Evolutionary conservation across 352 stramenopile genomes (phyloP).

Genomic region (Globisporangium paroecandrum): DNA sequence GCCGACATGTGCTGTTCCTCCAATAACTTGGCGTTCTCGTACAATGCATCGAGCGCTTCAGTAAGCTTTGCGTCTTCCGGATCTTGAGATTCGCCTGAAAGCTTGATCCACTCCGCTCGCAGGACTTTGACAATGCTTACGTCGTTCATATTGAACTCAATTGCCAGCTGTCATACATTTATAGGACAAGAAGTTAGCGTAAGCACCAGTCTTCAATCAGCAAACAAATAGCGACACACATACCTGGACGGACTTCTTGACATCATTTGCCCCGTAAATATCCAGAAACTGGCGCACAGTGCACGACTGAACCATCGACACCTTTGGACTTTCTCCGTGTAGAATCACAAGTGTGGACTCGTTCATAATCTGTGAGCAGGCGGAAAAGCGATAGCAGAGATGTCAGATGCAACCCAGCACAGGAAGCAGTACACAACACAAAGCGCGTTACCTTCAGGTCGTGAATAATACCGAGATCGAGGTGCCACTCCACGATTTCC

Average conservation of each 20-base stretch:
- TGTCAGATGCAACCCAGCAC: background rate
- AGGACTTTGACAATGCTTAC: conserved; percentile 44
- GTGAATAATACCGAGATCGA: conserved; percentile 82
- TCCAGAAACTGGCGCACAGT: conserved; percentile 70
- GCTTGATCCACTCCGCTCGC: conserved; percentile 47
- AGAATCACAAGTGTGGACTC: conserved; percentile 65
- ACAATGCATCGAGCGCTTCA: conserved; percentile 42
- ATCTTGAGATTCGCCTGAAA: conserved; percentile 13
- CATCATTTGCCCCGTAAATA: conserved; percentile 57
- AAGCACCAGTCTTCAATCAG: background rate
- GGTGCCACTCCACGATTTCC: conserved; percentile 85
- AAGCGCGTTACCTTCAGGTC: conserved; percentile 63
- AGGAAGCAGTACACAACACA: background rate
- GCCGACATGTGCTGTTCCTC: conserved; percentile 41
- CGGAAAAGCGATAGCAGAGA: background rate
- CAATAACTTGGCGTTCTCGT: conserved; percentile 41
- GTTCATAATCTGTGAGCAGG: conserved; percentile 50
- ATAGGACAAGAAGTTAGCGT: background rate
- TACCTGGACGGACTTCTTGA: conserved; percentile 69
- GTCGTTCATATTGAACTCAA: conserved; percentile 76
- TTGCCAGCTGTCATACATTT: conserved; percentile 47
- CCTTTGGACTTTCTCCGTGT: conserved; percentile 69
- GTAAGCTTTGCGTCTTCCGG: conserved; percentile 35
- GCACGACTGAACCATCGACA: conserved; percentile 72
- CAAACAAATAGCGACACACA: conserved; percentile 23